Conservation (phyloP, 2,329 filamentous ascomycete genomes). For the Alternaria brassicicola region DNA sequence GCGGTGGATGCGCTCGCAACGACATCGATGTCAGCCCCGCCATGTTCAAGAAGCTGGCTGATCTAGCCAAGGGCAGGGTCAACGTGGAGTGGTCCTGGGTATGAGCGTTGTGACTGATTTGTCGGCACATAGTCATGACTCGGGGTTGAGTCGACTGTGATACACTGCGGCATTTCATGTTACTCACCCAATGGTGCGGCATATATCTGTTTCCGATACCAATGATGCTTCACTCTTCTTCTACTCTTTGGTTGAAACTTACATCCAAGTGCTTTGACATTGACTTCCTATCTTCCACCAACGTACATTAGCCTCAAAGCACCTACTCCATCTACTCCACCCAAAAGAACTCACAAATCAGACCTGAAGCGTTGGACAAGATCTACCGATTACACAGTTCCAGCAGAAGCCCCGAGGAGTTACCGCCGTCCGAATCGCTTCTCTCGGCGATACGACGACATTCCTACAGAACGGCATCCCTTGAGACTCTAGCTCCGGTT, state of each 20-base stretch:
- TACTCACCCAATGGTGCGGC: not conserved
- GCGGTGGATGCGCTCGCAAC: constrained; percentile 54
- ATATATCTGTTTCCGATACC: not conserved
- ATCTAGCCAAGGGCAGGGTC: constrained; percentile 56
- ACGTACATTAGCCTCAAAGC: not conserved
- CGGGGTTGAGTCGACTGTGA: constrained; percentile 2
- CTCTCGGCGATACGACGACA: too few species aligned
- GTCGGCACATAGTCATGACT: not conserved
- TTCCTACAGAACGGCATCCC: not conserved
- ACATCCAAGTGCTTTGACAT: not conserved
- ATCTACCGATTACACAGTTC: too few species aligned
- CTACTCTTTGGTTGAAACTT: not conserved
- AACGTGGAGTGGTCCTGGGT: constrained; percentile 60
- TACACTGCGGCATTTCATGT: not conserved
- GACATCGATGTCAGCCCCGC: constrained; percentile 59
- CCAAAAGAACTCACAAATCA: too few species aligned
- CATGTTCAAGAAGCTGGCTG: constrained; percentile 57
- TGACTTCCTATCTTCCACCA: not conserved
- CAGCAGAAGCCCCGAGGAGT: too few species aligned
- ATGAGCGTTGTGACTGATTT: constrained; percentile 19
- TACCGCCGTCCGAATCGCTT: too few species aligned
- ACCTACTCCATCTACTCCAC: too few species aligned
- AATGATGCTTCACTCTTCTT: not conserved
- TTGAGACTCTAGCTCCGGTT: not conserved
- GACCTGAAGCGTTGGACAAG: not conserved